Base-by-base conservation (phyloP, 768 basidiomycete species). In the Hypsizygus marmoreus region DNA sequence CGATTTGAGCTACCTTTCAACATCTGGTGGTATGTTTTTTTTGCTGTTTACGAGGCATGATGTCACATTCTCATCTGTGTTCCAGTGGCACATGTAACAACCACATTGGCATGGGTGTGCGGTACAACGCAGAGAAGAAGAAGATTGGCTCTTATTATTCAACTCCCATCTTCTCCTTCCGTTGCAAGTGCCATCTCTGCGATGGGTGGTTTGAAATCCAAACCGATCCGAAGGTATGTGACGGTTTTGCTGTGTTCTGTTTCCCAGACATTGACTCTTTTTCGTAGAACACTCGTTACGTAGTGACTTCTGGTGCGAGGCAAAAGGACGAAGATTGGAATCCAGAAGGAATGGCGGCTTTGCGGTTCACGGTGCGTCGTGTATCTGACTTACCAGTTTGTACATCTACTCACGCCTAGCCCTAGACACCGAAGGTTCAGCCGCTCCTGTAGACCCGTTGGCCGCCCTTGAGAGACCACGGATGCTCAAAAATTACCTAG, bases 51-150 rank as follows among this genome's bases (percentile, higher is more conserved):
- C n/a, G n/a, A n/a, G n/a, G n/a, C n/a, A n/a, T n/a, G n/a, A n/a
- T n/a, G n/a, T n/a, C n/a, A n/a, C n/a, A n/a, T n/a, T n/a, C n/a
- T n/a, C n/a, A n/a, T n/a, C n/a, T n/a, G n/a, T n/a, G n/a, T n/a
- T 28, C 28, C 67, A 97, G 95, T 59, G 91, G 85, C 25, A 87
- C 87, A 69, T 99, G 95, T 70, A 86, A 95, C 65, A 88, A 88
- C 56, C 97, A 98, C 70, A 91, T 99, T 40, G 97, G 97, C 9
- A 97, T 97, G 82, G 97, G 97, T 17, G 97, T 99, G 2, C 89
- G 97, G n/a, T 99, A 97, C 74, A 99, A 99, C 55, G 97, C 97
- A 0, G 95, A 98, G 68, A 99, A 99, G 81, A 88, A 88, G 73
- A 97, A 95, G 67, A 80, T 97, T 25, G 97, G 97, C 11, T 83